Percentiles rank a stretch among this genome's conserved stretches.
These are phyloP conservation scores for Leptodermis oblonga DNA, from an alignment of 257 asterid genomes.

Conservation along the genomic window DNA sequence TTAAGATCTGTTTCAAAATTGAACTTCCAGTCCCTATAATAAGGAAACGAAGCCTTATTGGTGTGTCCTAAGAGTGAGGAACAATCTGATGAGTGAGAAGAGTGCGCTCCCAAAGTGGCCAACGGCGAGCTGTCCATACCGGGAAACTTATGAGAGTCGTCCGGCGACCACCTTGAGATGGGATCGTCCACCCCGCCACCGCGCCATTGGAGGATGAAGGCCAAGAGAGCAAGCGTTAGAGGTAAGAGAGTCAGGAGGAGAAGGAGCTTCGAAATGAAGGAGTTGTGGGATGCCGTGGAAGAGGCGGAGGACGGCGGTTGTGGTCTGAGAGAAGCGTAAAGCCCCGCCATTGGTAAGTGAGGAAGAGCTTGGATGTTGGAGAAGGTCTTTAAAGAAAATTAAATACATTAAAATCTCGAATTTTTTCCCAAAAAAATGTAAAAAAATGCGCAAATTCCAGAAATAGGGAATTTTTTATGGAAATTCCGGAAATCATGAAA, in stretches of 20 bases:
- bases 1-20: conserved; percentile 36
- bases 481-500: too few species aligned
- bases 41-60: conserved; percentile 39
- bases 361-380: background rate
- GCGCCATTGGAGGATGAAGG: conserved; percentile 53
- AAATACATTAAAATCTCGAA: too few species aligned
- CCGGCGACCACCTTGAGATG: conserved; percentile 42
- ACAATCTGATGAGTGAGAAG: conserved; percentile 30
- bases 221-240: conserved; percentile 37
- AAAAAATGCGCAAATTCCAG: too few species aligned
- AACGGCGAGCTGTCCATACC: conserved; percentile 43
- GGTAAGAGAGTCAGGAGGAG: conserved; percentile 43
- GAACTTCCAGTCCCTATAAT: conserved; percentile 39
- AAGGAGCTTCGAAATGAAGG: conserved; percentile 33
- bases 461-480: too few species aligned
- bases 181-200: conserved; percentile 53
- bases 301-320: conserved; percentile 36
- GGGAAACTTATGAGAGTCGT: conserved; percentile 40
- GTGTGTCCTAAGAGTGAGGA: conserved; percentile 24
- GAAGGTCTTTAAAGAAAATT: background rate
- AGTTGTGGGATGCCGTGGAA: conserved; percentile 19
- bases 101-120: conserved; percentile 22
- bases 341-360: conserved; percentile 39
- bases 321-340: conserved; percentile 34
- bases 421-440: too few species aligned